These are phyloP conservation scores for Scheffersomyces lignosus DNA, from an alignment of 805 yeast genomes.

Conservation along the genomic window DNA sequence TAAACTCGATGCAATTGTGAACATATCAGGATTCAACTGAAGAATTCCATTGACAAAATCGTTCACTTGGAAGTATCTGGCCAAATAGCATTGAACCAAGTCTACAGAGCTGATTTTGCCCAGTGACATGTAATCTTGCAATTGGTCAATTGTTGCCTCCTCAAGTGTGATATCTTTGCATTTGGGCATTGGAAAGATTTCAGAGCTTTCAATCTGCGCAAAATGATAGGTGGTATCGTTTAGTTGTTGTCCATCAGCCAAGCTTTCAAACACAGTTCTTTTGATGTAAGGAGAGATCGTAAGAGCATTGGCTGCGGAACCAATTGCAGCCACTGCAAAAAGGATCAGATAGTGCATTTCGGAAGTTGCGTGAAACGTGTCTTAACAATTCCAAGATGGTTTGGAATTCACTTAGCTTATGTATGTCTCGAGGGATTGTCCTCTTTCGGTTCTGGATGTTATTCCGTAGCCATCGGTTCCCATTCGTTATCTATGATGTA, in stretches of 20 bases:
- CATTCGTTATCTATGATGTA: too few species aligned
- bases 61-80: slow-evolving; percentile 21
- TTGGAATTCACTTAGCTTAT: too few species aligned
- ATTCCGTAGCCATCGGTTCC: too few species aligned
- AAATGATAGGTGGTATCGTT: slow-evolving; percentile 7
- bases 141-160: slow-evolving; percentile 27
- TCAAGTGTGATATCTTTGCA: slow-evolving; percentile 23
- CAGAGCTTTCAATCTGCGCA: slow-evolving; percentile 5
- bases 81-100: slow-evolving; percentile 20
- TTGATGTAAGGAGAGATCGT: slow-evolving; percentile 1
- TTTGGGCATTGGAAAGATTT: slow-evolving; percentile 12
- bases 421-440: too few species aligned
- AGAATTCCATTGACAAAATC: slow-evolving; percentile 18
- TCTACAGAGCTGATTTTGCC: slow-evolving; percentile 20
- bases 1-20: slow-evolving; percentile 19
- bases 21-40: slow-evolving; percentile 23
- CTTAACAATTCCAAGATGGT: too few species aligned
- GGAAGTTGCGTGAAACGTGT: too few species aligned
- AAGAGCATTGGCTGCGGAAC: background rate
- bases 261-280: slow-evolving; percentile 2
- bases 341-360: too few species aligned
- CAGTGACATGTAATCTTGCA: slow-evolving; percentile 19
- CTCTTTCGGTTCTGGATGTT: too few species aligned
- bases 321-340: too few species aligned
- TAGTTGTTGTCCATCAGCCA: slow-evolving; percentile 2